Conservation (phyloP, 495 filamentous ascomycete genomes). For the Penicillium coprophilum region DNA sequence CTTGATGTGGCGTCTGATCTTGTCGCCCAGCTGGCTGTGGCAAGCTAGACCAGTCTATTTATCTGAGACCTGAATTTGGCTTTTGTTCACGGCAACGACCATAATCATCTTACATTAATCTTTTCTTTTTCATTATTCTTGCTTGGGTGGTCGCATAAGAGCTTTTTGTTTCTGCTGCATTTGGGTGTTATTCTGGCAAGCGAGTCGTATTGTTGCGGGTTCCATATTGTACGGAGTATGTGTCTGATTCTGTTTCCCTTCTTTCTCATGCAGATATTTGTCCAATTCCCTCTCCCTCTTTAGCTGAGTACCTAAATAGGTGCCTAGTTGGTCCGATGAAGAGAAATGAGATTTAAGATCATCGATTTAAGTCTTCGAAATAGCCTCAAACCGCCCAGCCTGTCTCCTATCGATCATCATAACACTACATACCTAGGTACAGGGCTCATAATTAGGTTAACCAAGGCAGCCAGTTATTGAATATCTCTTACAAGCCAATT, state of each 20-base stretch:
- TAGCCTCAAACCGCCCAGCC: not conserved
- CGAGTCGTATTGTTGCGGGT: constrained; percentile 14
- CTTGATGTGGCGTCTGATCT: constrained; percentile 55
- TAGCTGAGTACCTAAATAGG: not conserved
- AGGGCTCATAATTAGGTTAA: too few species aligned
- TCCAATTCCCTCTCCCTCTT: not conserved
- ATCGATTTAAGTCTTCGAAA: not conserved
- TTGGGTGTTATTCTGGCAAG: constrained; percentile 22
- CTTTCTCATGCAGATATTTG: constrained; percentile 14
- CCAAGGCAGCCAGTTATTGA: too few species aligned
- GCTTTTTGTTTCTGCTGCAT: constrained; percentile 9
- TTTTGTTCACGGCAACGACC: constrained; percentile 12
- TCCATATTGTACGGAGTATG: constrained; percentile 15
- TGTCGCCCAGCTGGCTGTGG: constrained; percentile 53
- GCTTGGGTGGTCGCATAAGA: constrained; percentile 8
- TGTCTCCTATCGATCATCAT: too few species aligned
- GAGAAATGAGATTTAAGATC: not conserved
- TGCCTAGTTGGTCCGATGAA: not conserved
- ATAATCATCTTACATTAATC: constrained; percentile 14
- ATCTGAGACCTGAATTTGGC: not conserved
- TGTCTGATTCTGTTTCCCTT: not conserved
- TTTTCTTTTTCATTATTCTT: constrained; percentile 8
- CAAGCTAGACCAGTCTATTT: constrained; percentile 28
- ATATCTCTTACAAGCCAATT: too few species aligned
- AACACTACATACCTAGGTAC: too few species aligned